Conservation (phyloP, 108 stramenopile genomes). For the Schizochytrium sp. region DNA sequence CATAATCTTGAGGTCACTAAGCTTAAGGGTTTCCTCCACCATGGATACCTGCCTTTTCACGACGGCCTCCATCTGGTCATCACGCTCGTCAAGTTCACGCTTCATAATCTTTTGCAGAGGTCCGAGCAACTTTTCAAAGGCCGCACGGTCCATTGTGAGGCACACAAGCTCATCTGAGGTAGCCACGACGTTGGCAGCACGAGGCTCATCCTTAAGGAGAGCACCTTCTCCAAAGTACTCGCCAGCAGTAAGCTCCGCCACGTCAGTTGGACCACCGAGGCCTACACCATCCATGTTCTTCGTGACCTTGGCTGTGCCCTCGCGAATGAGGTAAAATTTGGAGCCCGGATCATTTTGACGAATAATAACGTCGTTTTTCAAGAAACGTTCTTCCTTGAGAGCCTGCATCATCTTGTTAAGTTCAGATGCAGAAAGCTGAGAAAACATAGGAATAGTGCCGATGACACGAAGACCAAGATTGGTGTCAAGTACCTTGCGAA, state of each 20-base stretch:
- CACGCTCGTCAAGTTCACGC: slow-evolving; percentile 51
- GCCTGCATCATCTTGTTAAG: slow-evolving; percentile 58
- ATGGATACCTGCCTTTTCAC: slow-evolving; percentile 9
- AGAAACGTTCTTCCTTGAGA: slow-evolving; percentile 1
- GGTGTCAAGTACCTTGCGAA: slow-evolving; percentile 66
- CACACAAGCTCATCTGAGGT: slow-evolving; percentile 56
- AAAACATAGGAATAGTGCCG: slow-evolving; percentile 58
- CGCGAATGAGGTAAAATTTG: slow-evolving; percentile 91
- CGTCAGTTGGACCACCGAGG: slow-evolving; percentile 21
- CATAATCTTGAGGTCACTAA: slow-evolving; percentile 53
- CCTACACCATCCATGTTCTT: slow-evolving; percentile 7
- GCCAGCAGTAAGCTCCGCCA: slow-evolving; percentile 48
- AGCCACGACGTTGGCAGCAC: slow-evolving; percentile 83
- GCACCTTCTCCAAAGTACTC: slow-evolving; percentile 79
- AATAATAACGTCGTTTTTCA: slow-evolving; percentile 80
- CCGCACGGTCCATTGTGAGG: slow-evolving; percentile 68
- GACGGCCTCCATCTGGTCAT: slow-evolving; percentile 36
- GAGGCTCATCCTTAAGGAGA: slow-evolving; percentile 74
- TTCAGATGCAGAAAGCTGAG: slow-evolving; percentile 57
- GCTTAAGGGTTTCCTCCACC: slow-evolving; percentile 23
- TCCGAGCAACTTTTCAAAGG: slow-evolving; percentile 75
- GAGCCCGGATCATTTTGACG: slow-evolving; percentile 89
- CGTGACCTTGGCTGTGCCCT: slow-evolving; percentile 73
- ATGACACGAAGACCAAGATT: slow-evolving; percentile 65
- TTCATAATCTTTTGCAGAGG: slow-evolving; percentile 73